phyloP scores from a whole-genome alignment of 2,329 filamentous ascomycete genomes.

The Fonsecaea monophora region DNA sequence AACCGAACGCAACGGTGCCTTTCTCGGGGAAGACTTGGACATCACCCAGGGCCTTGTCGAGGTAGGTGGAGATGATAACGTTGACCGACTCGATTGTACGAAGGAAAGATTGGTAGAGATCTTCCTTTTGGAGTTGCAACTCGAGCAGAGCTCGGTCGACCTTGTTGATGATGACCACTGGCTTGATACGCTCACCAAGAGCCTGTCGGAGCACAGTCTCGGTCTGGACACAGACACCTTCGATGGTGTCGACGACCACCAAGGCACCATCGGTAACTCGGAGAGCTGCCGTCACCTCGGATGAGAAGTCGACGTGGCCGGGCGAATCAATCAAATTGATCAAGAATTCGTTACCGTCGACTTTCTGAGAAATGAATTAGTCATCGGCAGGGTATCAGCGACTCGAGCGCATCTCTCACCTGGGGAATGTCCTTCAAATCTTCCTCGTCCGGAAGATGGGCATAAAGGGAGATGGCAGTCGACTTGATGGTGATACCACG shows the following conservation, averaged over 20 bases:
- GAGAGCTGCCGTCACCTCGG: conserved; percentile 97
- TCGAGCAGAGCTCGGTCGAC: conserved; percentile 99
- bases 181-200: conserved; percentile 99
- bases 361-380: conserved; percentile 63
- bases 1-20: conserved; percentile 98
- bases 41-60: conserved; percentile 95
- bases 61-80: conserved; percentile 99
- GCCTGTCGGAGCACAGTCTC: conserved; percentile 99
- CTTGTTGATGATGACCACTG: conserved; percentile 99
- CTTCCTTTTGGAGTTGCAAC: conserved; percentile 97
- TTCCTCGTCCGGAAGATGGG: conserved; percentile 77
- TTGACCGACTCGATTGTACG: conserved; percentile 99
- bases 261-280: conserved; percentile 99
- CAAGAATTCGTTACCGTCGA: conserved; percentile 94
- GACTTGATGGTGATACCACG: conserved; percentile 99
- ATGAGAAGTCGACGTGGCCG: conserved; percentile 99
- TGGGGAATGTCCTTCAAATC: conserved; percentile 94
- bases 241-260: conserved; percentile 99
- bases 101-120: conserved; percentile 99
- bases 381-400: not conserved
- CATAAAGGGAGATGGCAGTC: conserved; percentile 98
- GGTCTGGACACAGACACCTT: conserved; percentile 99
- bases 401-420: conserved; percentile 34
- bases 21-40: conserved; percentile 98
- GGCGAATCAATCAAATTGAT: conserved; percentile 99